Evolutionary conservation across 2,329 filamentous ascomycete genomes (phyloP).

Genomic region (Clonostachys rhizophaga): DNA sequence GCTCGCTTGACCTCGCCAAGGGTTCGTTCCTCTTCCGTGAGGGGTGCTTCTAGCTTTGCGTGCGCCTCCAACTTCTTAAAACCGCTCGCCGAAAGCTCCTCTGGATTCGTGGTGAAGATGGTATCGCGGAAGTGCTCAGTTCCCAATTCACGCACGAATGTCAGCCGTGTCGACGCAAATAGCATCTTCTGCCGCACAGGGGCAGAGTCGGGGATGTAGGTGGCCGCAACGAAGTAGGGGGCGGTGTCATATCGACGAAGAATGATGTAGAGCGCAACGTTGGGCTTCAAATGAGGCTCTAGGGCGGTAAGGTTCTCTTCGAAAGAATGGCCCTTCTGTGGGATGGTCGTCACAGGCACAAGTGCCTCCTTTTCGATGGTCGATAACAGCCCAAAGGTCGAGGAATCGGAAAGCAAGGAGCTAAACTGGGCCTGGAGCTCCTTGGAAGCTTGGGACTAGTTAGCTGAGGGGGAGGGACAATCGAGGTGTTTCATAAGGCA

Average conservation of each 20-base stretch:
- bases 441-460: conserved; percentile 54
- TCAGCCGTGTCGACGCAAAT: conserved; percentile 73
- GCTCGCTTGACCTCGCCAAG: conserved; percentile 69
- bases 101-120: conserved; percentile 65
- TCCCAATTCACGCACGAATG: conserved; percentile 71
- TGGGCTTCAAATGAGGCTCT: conserved; percentile 57
- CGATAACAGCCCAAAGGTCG: conserved; percentile 66
- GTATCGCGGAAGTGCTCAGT: conserved; percentile 75
- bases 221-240: conserved; percentile 63
- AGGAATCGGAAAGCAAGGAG: conserved; percentile 55
- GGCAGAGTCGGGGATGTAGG: conserved; percentile 74
- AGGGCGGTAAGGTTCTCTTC: conserved; percentile 59
- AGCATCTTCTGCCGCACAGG: conserved; percentile 85
- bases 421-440: conserved; percentile 75
- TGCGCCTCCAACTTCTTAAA: conserved; percentile 73
- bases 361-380: conserved; percentile 68
- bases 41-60: conserved; percentile 56
- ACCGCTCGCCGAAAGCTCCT: conserved; percentile 64
- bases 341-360: conserved; percentile 48
- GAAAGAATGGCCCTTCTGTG: conserved; percentile 55
- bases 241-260: conserved; percentile 60
- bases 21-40: conserved; percentile 74
- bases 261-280: conserved; percentile 68
- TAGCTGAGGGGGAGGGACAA: not conserved
- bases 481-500: conserved; percentile 1